Evolutionary conservation across 2,329 filamentous ascomycete species (phyloP).

Genomic region (Ophiostoma sp.): DNA sequence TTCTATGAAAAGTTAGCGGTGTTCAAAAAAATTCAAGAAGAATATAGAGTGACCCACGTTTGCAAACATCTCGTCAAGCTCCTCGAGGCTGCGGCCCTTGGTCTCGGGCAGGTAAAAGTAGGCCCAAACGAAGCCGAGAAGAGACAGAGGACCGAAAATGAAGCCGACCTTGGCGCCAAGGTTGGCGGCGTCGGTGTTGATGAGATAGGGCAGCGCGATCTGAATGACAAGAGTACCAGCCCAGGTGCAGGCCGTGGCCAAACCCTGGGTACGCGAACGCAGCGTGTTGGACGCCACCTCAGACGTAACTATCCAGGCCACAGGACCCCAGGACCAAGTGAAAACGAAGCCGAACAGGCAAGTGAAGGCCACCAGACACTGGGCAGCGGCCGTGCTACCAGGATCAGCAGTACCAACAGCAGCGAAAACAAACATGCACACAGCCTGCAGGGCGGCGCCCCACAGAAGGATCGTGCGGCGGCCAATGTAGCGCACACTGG

Average conservation of each 20-base stretch:
- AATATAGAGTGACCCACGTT: background rate
- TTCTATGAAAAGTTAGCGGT: background rate
- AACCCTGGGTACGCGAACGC: background rate
- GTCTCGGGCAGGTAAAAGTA: constrained; percentile 51
- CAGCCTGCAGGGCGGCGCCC: background rate
- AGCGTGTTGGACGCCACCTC: constrained; percentile 20
- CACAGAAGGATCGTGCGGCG: background rate
- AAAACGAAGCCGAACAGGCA: constrained; percentile 13
- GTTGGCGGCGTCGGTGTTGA: constrained; percentile 32
- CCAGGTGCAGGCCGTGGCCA: constrained; percentile 11
- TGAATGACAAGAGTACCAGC: background rate
- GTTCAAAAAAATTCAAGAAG: background rate
- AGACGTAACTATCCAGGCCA: background rate
- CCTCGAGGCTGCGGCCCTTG: constrained; percentile 48
- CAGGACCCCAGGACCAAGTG: constrained; percentile 15
- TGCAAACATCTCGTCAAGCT: constrained; percentile 48
- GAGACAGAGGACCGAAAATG: constrained; percentile 39
- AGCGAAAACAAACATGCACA: background rate
- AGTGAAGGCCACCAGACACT: background rate
- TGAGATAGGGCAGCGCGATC: constrained; percentile 29
- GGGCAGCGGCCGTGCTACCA: background rate
- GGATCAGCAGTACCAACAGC: background rate
- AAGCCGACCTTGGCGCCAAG: constrained; percentile 42
- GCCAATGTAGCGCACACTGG: background rate
- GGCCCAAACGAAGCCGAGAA: constrained; percentile 37